Conservation (phyloP, 2,329 filamentous ascomycete genomes). For the Zelopaecilomyces penicillatus region DNA sequence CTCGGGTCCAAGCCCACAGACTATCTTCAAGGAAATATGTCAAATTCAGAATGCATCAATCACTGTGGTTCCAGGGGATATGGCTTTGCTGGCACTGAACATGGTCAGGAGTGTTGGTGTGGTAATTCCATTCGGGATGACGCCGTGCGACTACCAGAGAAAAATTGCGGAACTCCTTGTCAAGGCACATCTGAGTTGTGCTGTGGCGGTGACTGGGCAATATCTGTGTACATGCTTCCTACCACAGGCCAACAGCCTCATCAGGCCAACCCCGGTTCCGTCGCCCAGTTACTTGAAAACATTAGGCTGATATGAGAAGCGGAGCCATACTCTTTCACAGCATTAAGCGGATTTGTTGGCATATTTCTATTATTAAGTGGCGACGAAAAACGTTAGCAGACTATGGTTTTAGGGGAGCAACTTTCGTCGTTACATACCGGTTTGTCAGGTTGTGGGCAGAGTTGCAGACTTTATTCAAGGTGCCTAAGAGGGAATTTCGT, state of each 20-base stretch:
- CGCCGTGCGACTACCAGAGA: slow-evolving; percentile 16
- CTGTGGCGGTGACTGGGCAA: slow-evolving; percentile 20
- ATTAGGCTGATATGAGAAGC: slow-evolving; percentile 1
- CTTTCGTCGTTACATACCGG: not conserved
- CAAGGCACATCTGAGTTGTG: slow-evolving; percentile 9
- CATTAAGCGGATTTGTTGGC: no score
- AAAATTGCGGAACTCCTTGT: slow-evolving; percentile 15
- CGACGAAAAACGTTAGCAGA: no score
- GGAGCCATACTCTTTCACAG: not conserved
- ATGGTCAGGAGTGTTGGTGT: slow-evolving; percentile 45
- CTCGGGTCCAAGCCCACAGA: slow-evolving; percentile 16
- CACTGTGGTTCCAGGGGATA: slow-evolving; percentile 36
- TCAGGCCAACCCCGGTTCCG: not conserved
- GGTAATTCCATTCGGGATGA: slow-evolving; percentile 20
- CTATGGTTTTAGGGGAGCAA: not conserved
- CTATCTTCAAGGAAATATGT: slow-evolving; percentile 31
- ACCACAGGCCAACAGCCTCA: not conserved
- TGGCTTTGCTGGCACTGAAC: slow-evolving; percentile 41
- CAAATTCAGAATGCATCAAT: slow-evolving; percentile 38
- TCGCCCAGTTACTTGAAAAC: slow-evolving; percentile 2
- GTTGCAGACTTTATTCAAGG: not conserved
- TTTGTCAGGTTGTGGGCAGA: not conserved
- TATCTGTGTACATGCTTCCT: slow-evolving; percentile 13
- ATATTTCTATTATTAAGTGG: no score
- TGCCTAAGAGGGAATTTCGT: not conserved